Evolutionary conservation across 2,329 filamentous ascomycete genomes (phyloP).

Genomic region (Fusarium succisae): DNA sequence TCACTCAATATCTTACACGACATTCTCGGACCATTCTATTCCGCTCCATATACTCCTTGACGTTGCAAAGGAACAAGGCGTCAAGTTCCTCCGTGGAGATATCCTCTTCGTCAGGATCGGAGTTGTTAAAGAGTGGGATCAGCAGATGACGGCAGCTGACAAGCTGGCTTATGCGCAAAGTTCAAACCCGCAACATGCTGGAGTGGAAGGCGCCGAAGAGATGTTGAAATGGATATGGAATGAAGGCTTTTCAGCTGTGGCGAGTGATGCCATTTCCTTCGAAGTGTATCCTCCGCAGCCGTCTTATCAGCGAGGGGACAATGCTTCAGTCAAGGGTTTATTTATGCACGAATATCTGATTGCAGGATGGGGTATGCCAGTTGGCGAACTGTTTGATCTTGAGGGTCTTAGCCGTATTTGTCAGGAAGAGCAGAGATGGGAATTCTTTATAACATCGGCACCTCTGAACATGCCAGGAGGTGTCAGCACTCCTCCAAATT

Average conservation of each 20-base stretch:
- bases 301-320: neutral
- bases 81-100: neutral
- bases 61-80: neutral
- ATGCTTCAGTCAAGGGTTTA: neutral
- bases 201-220: neutral
- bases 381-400: neutral
- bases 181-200: neutral
- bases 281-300: neutral
- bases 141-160: neutral
- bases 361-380: neutral
- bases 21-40: neutral
- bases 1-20: neutral
- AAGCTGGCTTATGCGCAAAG: neutral
- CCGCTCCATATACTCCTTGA: neutral
- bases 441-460: neutral
- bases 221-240: constrained; percentile 7
- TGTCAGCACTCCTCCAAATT: neutral
- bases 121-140: neutral
- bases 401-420: neutral
- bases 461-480: constrained; percentile 4
- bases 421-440: neutral
- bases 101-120: neutral
- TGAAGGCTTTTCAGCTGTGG: neutral
- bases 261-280: neutral
- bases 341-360: constrained; percentile 5